Base-by-base conservation (phyloP, 805 yeast genomes). In the Clavispora asparagi region DNA sequence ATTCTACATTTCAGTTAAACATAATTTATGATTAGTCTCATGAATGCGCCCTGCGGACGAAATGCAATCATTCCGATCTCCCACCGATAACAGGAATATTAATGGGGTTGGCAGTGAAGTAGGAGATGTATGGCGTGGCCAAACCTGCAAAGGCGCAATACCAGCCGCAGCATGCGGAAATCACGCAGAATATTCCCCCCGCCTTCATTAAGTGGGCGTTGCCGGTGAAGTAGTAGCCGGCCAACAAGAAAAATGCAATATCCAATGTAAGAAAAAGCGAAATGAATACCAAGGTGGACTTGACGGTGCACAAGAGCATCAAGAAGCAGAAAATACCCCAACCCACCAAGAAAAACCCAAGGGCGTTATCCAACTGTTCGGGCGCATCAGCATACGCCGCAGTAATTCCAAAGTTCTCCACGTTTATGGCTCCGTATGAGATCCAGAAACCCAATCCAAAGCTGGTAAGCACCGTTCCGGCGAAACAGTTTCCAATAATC, bases 291-390 rank as follows among this genome's bases (percentile, higher is more conserved):
- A 71, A 53, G 1, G 82, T 77, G 3, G 82, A 71, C 56, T 76
- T 77, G 57, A 73, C 64, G 2, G 87, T 78, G 53, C 79, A 76
- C 49, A 79, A 56, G 57, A 78, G 62, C 63, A 82, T 71, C 64
- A 82, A 64, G 53, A 79, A 79, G 12, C 86, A 74, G 68, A 82
- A 82, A 11, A 83, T 76, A 6, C 78, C 71, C 87, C 87, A 82
- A 8, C 85, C 86, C 2, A 80, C 59, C 26, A 81, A 58, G 60
- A 70, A 81, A 54, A 82, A 77, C 1, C 86, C 88, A 26, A 77
- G 53, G 1, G 80, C 83, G 52, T 80, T 77, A 37, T 61, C 61
- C 19, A 66, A 42, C 51, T 63, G 66, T 56, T 76, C 81, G 14
- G 63, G 59, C 7, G 70, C 57, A 47, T 73, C 73, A 31, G 48